These are phyloP conservation scores for Phytophthora sojae DNA, from an alignment of 352 stramenopile species.

Conservation along the genomic window DNA sequence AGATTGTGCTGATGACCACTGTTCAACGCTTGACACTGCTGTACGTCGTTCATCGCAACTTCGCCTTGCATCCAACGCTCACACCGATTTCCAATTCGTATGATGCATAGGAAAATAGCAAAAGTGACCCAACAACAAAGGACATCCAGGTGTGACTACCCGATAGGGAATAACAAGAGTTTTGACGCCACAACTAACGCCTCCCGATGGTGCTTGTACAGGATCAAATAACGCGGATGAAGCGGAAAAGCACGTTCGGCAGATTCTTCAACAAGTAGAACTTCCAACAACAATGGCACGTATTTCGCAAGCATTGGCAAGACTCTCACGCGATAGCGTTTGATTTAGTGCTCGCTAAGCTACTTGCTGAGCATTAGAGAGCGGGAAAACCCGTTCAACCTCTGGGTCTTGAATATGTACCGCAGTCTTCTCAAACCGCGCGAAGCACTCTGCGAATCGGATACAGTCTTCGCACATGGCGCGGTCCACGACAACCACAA, in stretches of 20 bases:
- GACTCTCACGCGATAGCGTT: background rate
- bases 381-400: conserved; percentile 53
- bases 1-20: background rate
- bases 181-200: background rate
- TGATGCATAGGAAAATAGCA: too few relatives aligned
- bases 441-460: conserved; percentile 59
- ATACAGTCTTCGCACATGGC: conserved; percentile 84
- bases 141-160: too few relatives aligned
- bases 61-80: background rate
- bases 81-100: too few relatives aligned
- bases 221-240: conserved; percentile 24
- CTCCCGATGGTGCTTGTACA: background rate
- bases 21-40: background rate
- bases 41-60: background rate
- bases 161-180: too few relatives aligned
- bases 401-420: conserved; percentile 67
- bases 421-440: conserved; percentile 41
- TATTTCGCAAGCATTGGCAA: background rate
- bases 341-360: background rate
- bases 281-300: background rate
- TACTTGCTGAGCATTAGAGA: conserved; percentile 1
- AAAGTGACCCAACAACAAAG: too few relatives aligned
- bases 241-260: conserved; percentile 32
- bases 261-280: too few relatives aligned
- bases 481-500: conserved; percentile 73